Base-by-base conservation (phyloP, 1,284 basidiomycete genomes). In the Agroathelia rolfsii region DNA sequence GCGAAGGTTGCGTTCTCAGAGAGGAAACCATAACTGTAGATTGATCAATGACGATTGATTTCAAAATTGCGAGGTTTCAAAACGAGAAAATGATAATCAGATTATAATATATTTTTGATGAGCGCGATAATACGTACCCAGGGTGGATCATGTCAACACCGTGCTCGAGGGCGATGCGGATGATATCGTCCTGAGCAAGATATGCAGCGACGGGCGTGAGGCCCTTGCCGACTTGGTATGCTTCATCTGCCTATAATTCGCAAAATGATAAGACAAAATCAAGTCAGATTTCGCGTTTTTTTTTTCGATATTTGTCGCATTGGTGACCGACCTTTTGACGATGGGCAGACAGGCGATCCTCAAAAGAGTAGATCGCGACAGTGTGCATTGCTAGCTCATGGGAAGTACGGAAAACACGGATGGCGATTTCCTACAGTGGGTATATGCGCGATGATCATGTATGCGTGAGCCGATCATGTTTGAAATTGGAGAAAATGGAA, bases 111-210 rank as follows among this genome's bases (percentile, higher is more conserved):
- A 26, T n/a, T 6, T n/a, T n/a, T n/a, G n/a, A n/a, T n/a, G n/a
- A n/a, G n/a, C 30, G 26, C 24, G 35, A 38, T 23, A 38, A 29
- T 22, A 48, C 72, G 52, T 50, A 90, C 85, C 90, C 90, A 11
- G 93, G 93, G 61, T 97, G 95, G 55, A 99, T 98, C 94, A 98
- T 97, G 56, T 98, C 93, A 24, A 98, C 94, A 24, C 88, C 89
- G 61, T 96, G 90, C 59, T 98, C 93, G 32, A 95, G 69, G 18
- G 92, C 92, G 48, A 92, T 84, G 41, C 79, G 69, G 59, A 99
- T 88, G 59, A 99, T 98, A 52, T 96, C 92, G 47, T 96, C 90
- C 56, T 97, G 93, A 11, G 90, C 84, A 41, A 99, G 82, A 61
- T 99, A 99, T 13, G 95, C 95, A 18, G 71, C 92, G 33, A 98